Base-by-base conservation (phyloP, 2,329 filamentous ascomycete species). In the Nothopassalora personata region DNA sequence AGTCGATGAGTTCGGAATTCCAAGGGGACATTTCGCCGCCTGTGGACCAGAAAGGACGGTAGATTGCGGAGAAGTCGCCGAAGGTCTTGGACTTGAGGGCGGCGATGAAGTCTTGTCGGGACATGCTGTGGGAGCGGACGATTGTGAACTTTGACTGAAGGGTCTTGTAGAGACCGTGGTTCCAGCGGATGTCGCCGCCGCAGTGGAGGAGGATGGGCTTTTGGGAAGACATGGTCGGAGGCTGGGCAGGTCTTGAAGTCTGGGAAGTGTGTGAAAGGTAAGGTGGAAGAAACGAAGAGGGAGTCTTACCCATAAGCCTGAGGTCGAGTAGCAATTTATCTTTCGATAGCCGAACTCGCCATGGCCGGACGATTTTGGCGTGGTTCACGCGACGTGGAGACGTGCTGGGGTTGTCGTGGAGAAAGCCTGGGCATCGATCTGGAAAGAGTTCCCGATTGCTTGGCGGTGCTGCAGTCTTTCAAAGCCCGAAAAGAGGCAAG, bases 11-110 rank as follows among this genome's bases (percentile, higher is more conserved):
- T 61, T 87, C 84, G 10, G 71, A 66, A 64, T 87, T 81, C 83
- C 83, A 86, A 23, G 80, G 79, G 0, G 83, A 83, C 83, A 87
- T 86, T 65, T 87, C 85, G 4, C 82, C 83, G 1, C 85, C 85
- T 0, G 83, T 85, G 58, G 83, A 81, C 83, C 83, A 87, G 69
- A 85, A 86, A 0, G 84, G 84, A 2, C 83, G 75, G 64, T 84
- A 83, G 50, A 77, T 80, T 51, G 70, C 76, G 11, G 74, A 72
- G 49, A 79, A 79, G 56, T 77, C 70, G 2, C 77, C 76, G 68
- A 75, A 79, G 56, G 61, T 69, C 56, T 68, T 72, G 43, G 71
- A 68, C 58, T 70, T 67, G 34, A 79, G 55, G 2, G 75, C 75
- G 7, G 64, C 39, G 46, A 72, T 77, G 66, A 78, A 78, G 6